phyloP scores from a whole-genome alignment of 2,329 filamentous ascomycete species.

The Penicillium sclerotigenum region DNA sequence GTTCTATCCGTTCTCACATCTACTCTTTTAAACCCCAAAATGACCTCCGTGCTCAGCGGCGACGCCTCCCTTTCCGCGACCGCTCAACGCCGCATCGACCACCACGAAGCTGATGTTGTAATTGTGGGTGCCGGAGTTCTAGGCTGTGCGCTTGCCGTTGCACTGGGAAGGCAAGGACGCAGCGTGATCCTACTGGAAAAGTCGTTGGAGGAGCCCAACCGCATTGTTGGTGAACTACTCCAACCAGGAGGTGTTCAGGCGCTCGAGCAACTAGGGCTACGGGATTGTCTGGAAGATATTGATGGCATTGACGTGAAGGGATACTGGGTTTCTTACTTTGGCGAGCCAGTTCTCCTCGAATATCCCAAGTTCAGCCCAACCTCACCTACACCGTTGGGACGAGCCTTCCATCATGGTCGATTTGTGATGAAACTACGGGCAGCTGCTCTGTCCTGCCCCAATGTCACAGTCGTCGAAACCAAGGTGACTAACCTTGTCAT shows the following conservation, averaged over 20 bases:
- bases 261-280: slow-evolving; percentile 74
- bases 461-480: slow-evolving; percentile 88
- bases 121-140: slow-evolving; percentile 89
- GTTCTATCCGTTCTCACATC: slow-evolving; percentile 13
- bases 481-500: slow-evolving; percentile 75
- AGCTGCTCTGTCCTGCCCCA: slow-evolving; percentile 70
- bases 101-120: slow-evolving; percentile 74
- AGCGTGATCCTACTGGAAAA: slow-evolving; percentile 87
- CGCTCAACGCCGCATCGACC: slow-evolving; percentile 50
- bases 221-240: slow-evolving; percentile 91
- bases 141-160: slow-evolving; percentile 79
- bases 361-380: slow-evolving; percentile 64
- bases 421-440: slow-evolving; percentile 81
- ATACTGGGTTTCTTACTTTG: slow-evolving; percentile 83
- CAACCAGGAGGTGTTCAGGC: slow-evolving; percentile 88
- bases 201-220: slow-evolving; percentile 86
- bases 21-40: slow-evolving; percentile 16
- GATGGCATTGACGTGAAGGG: slow-evolving; percentile 79
- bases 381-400: slow-evolving; percentile 62
- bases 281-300: slow-evolving; percentile 80
- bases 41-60: slow-evolving; percentile 27
- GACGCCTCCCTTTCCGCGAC: slow-evolving; percentile 25
- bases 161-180: slow-evolving; percentile 82
- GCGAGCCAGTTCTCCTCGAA: slow-evolving; percentile 67
- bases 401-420: slow-evolving; percentile 88